Base-by-base conservation (phyloP, 2,329 filamentous ascomycete genomes). In the Fusarium sp. region DNA sequence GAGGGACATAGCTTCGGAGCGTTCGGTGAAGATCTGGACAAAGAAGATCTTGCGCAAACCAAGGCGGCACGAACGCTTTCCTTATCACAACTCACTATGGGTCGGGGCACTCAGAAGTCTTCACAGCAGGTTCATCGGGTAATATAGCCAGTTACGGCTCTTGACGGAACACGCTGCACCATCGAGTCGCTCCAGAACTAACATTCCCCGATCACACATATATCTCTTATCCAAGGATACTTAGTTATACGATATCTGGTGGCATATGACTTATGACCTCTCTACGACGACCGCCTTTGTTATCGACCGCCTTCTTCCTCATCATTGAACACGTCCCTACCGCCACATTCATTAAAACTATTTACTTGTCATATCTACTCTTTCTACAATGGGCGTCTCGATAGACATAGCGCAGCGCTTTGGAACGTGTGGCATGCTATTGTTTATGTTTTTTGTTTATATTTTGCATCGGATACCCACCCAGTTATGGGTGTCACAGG, bases 11-110 rank as follows among this genome's bases (percentile, higher is more conserved):
- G 71, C 29, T 84, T 82, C 56, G 83, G 82, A 6, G 82, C 75
- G 7, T 84, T 83, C 65, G 82, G 82, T 2, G 84, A 83, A 78
- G 83, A 83, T 75, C 79, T 83, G 68, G 82, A 82, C 31, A 81
- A 81, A 25, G 81, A 82, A 54, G 79, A 81, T 14, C 75, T 80
- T 25, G 80, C 79, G 49, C 80, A 81, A 55, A 86, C 87, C 69
- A 88, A 83, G 77, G 89, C 90, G 3, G 89, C 88, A 27, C 87
- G 88, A 71, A 91, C 89, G 46, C 84, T 94, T 76, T 93, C 88
- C 33, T 83, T 92, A 15, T 89, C 88, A 66, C 88, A 89, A 76
- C 79, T 91, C 73, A 91, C 89, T 2, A 81, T 87, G 72, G 82
- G 68, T 17, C 76, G 69, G 49, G 65, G 61, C 53, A 52, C 71